Percentiles rank a stretch among this genome's conserved stretches.
phyloP scores from a whole-genome alignment of 2,329 filamentous ascomycete species.

The Diplodia scrobiculata region DNA sequence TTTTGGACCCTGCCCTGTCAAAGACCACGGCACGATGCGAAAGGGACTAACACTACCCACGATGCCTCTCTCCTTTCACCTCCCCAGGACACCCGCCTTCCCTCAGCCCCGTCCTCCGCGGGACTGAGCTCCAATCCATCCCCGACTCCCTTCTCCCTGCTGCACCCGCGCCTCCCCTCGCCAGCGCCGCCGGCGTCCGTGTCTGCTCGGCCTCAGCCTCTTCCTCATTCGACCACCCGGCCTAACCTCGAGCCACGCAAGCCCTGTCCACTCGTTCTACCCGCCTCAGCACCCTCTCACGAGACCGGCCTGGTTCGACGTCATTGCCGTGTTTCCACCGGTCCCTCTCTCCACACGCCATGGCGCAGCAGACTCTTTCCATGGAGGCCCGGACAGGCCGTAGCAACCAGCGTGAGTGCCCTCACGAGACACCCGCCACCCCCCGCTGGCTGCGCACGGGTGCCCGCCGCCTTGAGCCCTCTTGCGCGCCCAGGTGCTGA shows the following conservation, averaged over 20 bases:
- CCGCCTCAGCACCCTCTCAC: conserved; percentile 25
- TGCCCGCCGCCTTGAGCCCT: conserved; percentile 25
- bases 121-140: conserved; percentile 47
- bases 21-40: conserved; percentile 30
- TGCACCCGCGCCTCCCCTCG: conserved; percentile 38
- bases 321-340: conserved; percentile 5
- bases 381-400: conserved; percentile 73
- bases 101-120: conserved; percentile 55
- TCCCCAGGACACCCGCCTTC: conserved; percentile 48
- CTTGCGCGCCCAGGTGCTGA: conserved; percentile 29
- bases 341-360: conserved; percentile 33
- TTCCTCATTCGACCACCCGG: conserved; percentile 25
- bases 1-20: conserved; percentile 30
- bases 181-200: conserved; percentile 28
- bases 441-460: conserved; percentile 30
- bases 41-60: conserved; percentile 33
- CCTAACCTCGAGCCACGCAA: conserved; percentile 29
- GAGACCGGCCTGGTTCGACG: conserved; percentile 21
- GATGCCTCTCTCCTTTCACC: conserved; percentile 45
- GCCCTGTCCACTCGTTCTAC: conserved; percentile 32
- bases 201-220: conserved; percentile 30
- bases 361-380: conserved; percentile 52
- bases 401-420: conserved; percentile 75
- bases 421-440: conserved; percentile 33
- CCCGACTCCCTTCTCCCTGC: conserved; percentile 13